Evolutionary conservation across 148 eudicot genomes (phyloP), one percentile per base, ranked within the genome.

Genomic region (Heliosperma pusillum): DNA sequence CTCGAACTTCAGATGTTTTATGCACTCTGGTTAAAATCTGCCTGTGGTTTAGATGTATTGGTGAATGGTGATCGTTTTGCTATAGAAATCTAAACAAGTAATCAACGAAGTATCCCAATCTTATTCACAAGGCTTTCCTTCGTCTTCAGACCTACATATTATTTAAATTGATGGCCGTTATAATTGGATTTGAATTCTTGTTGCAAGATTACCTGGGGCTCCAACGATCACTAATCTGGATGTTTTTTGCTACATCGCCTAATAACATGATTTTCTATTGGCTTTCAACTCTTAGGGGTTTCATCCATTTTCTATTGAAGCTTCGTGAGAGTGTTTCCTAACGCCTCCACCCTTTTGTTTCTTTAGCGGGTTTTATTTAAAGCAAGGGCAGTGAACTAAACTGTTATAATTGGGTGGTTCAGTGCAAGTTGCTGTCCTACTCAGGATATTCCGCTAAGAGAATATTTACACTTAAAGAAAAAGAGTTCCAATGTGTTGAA

Each of bases 1-100:
- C 91, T 77, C 84, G 57, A 83, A 85, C 80, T 89, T 79, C 84
- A 94, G 92, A 86, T 83, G 79, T 77, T 80, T 82, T 84, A 83
- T 88, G 81, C 77, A 73, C 86, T 78, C 82, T 66, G 70, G 82
- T 64, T 86, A 76, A 82, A 86, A 74, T 83, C 82, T 85, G 86
- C 76, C 79, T 85, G 72, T 72, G 85, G 59, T 82, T 73, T 77
- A 61, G 70, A 77, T 70, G 71, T 76, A 60, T 68, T 78, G 77
- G 72, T 42, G 78, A 71, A 82, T 60, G 82, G 82, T 76, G 89
- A 79, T 88, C 79, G 55, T 84, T 61, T 74, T 73, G 67, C 66
- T 57, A n/a, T 22, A 9, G 27, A 59, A 59, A 59, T 59, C 27
- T 59, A 21, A 59, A 59, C 24, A 59, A 58, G 63, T 59, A n/a